These are phyloP conservation scores for Orbilia blumenaviensis DNA, from an alignment of 2,329 filamentous ascomycete genomes.

Conservation along the genomic window DNA sequence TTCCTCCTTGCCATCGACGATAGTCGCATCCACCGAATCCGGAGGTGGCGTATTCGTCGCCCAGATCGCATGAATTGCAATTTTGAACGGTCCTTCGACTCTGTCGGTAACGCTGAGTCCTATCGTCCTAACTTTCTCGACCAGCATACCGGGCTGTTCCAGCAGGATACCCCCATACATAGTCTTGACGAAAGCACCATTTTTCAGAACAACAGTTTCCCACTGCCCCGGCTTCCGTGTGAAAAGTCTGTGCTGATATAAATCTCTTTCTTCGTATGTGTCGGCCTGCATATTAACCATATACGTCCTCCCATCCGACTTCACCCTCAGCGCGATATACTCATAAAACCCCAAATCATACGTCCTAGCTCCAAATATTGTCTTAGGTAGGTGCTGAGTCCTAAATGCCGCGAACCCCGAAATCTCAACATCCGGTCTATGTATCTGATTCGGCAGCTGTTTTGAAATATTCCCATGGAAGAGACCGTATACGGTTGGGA, in stretches of 20 bases:
- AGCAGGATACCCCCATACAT: conserved; percentile 92
- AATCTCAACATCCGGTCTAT: conserved; percentile 77
- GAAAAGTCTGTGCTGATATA: conserved; percentile 92
- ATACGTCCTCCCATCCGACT: conserved; percentile 89
- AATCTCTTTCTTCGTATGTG: conserved; percentile 88
- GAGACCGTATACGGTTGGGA: conserved; percentile 69
- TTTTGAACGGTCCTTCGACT: conserved; percentile 84
- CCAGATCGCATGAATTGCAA: conserved; percentile 87
- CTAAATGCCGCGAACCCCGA: conserved; percentile 91
- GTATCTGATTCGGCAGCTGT: conserved; percentile 72
- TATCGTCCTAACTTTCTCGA: conserved; percentile 83
- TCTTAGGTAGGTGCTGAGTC: conserved; percentile 77
- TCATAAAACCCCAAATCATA: conserved; percentile 92
- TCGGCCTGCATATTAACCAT: conserved; percentile 97
- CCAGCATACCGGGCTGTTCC: conserved; percentile 87
- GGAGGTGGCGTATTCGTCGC: conserved; percentile 66
- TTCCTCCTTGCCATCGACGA: conserved; percentile 42
- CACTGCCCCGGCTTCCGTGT: conserved; percentile 78
- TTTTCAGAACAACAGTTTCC: conserved; percentile 87
- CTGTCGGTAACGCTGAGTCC: conserved; percentile 91
- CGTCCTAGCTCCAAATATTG: conserved; percentile 82
- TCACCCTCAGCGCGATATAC: conserved; percentile 86
- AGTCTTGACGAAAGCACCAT: conserved; percentile 92
- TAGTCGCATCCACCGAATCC: conserved; percentile 30
- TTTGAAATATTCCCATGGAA: conserved; percentile 92